Evolutionary conservation across 2,329 filamentous ascomycete species (phyloP), one percentile per base, ranked within the genome.

Genomic region (Tolypocladium tundrense): DNA sequence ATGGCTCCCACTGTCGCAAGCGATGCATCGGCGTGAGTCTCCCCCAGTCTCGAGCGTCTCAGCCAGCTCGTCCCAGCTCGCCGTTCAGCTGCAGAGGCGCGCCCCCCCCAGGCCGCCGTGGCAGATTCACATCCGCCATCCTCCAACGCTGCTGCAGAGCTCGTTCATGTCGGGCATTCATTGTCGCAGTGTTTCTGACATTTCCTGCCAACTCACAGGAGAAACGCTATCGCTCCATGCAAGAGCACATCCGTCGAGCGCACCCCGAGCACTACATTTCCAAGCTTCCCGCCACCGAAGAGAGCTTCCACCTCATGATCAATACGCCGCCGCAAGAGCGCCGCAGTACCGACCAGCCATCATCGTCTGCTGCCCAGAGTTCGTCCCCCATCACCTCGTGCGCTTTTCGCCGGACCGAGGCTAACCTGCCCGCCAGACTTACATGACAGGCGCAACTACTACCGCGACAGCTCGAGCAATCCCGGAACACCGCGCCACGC

Each of bases 261-360:
- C 94, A 99, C 73, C 93, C 93, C 61, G 91, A 96, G 73, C 88
- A 97, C 73, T 97, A 97, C 77, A 96, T 99, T 67, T 87, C 94
- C 54, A 97, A 97, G 83, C 88, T 97, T 67, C 93, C 94, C 65
- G 94, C 94, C 54, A 99, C 93, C 66, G 93, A 97, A 75, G 93
- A 97, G 77, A 97, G 91, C 85, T 97, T 99, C 75, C 79, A 89
- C 69, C 81, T 96, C 72, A 97, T 97, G 94, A 90, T 97, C 73
- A 95, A 86, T 73, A 91, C 90, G 64, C 88, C 91, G 62, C 92
- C 90, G 13, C 87, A 87, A 61, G 87, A 90, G 71, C 83, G 83
- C 67, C 83, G 81, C 51, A 82, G 82, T 61, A 62, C 65, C 56
- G 68, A 71, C 54, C 68, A 69, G 60, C 68, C 65, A 58, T 67